Evolutionary conservation across 768 basidiomycete species (phyloP).

Genomic region (Hemileccinum impolitum): DNA sequence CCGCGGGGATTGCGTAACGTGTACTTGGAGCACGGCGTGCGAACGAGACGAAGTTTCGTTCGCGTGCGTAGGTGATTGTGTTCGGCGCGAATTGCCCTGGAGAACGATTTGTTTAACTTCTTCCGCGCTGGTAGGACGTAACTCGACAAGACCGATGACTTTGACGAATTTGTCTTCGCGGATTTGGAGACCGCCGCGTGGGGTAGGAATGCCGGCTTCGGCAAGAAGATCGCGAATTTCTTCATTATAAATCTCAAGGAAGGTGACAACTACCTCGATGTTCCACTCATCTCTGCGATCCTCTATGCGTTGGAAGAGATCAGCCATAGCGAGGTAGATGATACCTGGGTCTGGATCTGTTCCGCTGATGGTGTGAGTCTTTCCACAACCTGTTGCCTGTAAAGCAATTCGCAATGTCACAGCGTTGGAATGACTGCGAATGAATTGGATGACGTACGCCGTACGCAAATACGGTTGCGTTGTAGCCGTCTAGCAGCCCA

Average conservation of each 20-base stretch:
- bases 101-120: conserved; percentile 95
- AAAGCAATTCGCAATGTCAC: conserved; percentile 12
- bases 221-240: conserved; percentile 93
- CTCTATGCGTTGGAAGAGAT: conserved; percentile 90
- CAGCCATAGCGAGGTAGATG: conserved; percentile 96
- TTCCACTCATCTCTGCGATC: conserved; percentile 83
- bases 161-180: conserved; percentile 94
- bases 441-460: conserved; percentile 60
- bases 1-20: conserved; percentile 82
- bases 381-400: conserved; percentile 99
- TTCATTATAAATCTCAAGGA: conserved; percentile 99
- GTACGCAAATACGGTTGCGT: conserved; percentile 97
- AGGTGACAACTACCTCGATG: conserved; percentile 87
- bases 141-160: conserved; percentile 81
- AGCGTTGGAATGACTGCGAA: not conserved
- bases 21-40: conserved; percentile 96
- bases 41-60: conserved; percentile 97
- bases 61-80: conserved; percentile 92
- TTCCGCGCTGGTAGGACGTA: conserved; percentile 76
- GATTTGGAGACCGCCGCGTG: conserved; percentile 85
- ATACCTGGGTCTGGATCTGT: conserved; percentile 84
- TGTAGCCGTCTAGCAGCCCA: conserved; percentile 89
- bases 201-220: conserved; percentile 57
- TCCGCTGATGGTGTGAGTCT: conserved; percentile 98
- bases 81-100: conserved; percentile 82